Percentiles rank a stretch among this genome's conserved stretches.
Conservation (phyloP, 768 basidiomycete species). For the Rhodosporidiobolus odoratus region DNA sequence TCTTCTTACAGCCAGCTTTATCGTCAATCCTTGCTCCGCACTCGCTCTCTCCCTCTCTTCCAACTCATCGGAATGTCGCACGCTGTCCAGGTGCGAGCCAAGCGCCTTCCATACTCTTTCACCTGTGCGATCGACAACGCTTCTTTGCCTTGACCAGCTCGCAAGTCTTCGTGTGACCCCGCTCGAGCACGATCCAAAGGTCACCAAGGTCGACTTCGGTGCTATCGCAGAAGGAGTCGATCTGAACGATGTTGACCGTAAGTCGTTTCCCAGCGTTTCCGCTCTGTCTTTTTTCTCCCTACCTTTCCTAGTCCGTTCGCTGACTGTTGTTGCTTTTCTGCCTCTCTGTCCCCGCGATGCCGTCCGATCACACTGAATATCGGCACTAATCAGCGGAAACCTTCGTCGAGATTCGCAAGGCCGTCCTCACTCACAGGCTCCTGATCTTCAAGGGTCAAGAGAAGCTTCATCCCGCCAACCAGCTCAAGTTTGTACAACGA, state of each 20-base stretch:
- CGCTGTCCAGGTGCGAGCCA: too few relatives aligned
- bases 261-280: too few relatives aligned
- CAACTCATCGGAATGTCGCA: too few relatives aligned
- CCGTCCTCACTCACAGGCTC: constrained; percentile 13
- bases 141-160: too few relatives aligned
- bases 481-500: constrained; percentile 16
- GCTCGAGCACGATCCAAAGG: constrained; percentile 4
- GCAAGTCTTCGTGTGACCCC: neutral
- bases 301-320: neutral
- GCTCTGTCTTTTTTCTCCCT: too few relatives aligned
- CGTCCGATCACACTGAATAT: neutral
- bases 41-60: too few relatives aligned
- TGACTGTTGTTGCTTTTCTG: neutral
- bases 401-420: neutral
- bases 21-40: too few relatives aligned
- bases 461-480: constrained; percentile 11
- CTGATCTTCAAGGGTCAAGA: constrained; percentile 16
- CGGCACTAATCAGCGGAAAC: neutral
- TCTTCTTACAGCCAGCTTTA: too few relatives aligned
- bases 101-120: too few relatives aligned
- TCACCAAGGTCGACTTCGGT: constrained; percentile 7
- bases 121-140: too few relatives aligned
- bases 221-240: constrained; percentile 3
- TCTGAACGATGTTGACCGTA: neutral
- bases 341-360: too few relatives aligned